phyloP scores from a whole-genome alignment of 2,329 filamentous ascomycete species.

The Tolypocladium ophioglossoides region DNA sequence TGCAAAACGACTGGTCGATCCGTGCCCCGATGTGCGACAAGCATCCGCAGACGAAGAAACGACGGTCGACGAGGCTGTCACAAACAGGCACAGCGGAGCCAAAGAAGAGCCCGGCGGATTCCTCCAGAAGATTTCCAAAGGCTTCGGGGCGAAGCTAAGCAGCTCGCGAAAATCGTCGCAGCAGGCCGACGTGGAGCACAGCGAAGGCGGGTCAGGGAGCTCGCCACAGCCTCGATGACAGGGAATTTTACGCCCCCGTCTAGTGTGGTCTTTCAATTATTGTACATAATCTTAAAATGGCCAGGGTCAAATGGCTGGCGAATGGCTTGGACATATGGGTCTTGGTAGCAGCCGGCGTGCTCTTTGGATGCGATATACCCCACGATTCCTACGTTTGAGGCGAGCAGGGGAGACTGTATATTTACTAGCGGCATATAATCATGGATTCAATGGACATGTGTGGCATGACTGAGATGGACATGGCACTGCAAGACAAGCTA shows the following conservation, averaged over 20 bases:
- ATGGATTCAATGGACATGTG: background rate
- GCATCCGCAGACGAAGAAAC: slow-evolving; percentile 10
- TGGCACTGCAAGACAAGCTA: background rate
- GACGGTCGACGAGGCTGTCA: slow-evolving; percentile 4
- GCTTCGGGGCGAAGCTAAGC: slow-evolving; percentile 14
- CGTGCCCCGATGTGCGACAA: slow-evolving; percentile 12
- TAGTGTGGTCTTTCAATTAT: too few relatives aligned
- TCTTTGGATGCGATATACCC: slow-evolving; percentile 5
- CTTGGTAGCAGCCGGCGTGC: background rate
- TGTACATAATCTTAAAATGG: background rate
- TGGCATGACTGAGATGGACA: background rate
- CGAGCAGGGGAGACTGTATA: background rate
- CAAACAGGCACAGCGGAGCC: slow-evolving; percentile 8
- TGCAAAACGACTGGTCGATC: slow-evolving; percentile 33
- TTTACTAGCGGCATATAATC: background rate
- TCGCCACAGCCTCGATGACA: slow-evolving; percentile 5
- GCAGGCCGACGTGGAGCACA: slow-evolving; percentile 17
- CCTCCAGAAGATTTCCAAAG: slow-evolving; percentile 13
- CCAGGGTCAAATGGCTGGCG: background rate
- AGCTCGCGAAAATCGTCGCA: slow-evolving; percentile 18
- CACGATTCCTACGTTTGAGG: background rate
- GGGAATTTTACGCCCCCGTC: background rate
- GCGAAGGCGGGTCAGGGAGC: slow-evolving; percentile 12
- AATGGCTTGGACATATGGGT: background rate
- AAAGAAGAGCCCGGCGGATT: slow-evolving; percentile 11